These are phyloP conservation scores for Physcomitrium patens DNA, from an alignment of 225 moss, liverwort and hornwort species.

Conservation along the genomic window DNA sequence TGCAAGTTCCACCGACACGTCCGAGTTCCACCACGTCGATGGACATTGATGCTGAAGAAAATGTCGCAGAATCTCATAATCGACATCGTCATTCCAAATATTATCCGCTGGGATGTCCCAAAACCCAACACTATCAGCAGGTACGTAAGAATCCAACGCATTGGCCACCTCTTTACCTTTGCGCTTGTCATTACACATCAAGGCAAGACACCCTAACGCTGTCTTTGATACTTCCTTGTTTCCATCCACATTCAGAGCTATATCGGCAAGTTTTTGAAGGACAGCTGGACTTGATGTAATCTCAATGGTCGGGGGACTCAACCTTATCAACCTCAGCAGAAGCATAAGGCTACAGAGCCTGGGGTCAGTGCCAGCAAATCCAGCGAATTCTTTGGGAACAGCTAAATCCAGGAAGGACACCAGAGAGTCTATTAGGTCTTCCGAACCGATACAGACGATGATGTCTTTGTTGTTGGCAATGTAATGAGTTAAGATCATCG, in stretches of 20 bases:
- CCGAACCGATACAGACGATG: conserved; percentile 88
- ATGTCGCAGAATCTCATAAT: conserved; percentile 69
- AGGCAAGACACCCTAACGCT: conserved; percentile 81
- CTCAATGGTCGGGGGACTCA: conserved; percentile 77
- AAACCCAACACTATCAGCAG: conserved; percentile 65
- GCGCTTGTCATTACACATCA: conserved; percentile 91
- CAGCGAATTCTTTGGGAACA: conserved; percentile 71
- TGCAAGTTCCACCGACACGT: conserved; percentile 49
- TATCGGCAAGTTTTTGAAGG: conserved; percentile 73
- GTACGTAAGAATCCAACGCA: conserved; percentile 65
- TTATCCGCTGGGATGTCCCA: conserved; percentile 79
- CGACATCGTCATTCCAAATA: conserved; percentile 73
- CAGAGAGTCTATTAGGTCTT: conserved; percentile 74
- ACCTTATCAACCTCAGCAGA: conserved; percentile 75
- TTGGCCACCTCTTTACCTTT: conserved; percentile 70
- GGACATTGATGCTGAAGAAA: conserved; percentile 74
- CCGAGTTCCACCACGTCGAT: conserved; percentile 78
- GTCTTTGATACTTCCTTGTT: conserved; percentile 71
- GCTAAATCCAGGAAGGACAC: conserved; percentile 71
- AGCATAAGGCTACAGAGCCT: conserved; percentile 92
- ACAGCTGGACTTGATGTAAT: conserved; percentile 62
- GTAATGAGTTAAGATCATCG: conserved; percentile 73
- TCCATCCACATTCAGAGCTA: conserved; percentile 71
- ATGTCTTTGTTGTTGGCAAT: conserved; percentile 88
- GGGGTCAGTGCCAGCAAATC: conserved; percentile 90